These are phyloP conservation scores for Cichorium intybus DNA, from an alignment of 140 eudicot genomes.

Conservation along the genomic window DNA sequence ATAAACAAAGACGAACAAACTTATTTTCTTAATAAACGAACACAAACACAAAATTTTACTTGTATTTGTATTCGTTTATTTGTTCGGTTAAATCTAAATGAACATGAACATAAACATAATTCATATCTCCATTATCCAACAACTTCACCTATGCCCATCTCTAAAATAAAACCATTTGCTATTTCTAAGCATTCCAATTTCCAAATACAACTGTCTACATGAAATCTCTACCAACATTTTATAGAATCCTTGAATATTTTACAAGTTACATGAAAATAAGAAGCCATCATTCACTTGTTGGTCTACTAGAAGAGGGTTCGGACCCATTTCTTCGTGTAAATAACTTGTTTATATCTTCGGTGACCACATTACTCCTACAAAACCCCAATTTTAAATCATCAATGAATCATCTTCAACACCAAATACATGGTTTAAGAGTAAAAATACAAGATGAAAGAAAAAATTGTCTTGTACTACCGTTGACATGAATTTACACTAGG, in stretches of 20 bases:
- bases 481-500: background rate
- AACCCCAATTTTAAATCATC: conserved; percentile 5
- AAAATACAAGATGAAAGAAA: background rate
- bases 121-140: background rate
- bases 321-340: conserved; percentile 50
- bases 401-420: background rate
- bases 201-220: background rate
- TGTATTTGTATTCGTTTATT: no score
- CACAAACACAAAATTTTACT: no score
- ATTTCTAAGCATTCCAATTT: conserved; percentile 9
- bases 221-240: conserved; percentile 3
- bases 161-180: background rate
- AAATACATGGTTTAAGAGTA: background rate
- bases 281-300: conserved; percentile 24
- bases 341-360: conserved; percentile 90
- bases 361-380: conserved; percentile 92
- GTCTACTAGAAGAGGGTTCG: conserved; percentile 39
- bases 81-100: background rate
- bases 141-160: background rate
- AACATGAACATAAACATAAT: background rate
- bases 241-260: conserved; percentile 10
- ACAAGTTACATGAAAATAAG: conserved; percentile 11
- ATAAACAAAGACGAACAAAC: no score
- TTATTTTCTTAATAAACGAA: no score
- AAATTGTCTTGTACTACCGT: background rate